phyloP scores from a whole-genome alignment of 371 early-diverging fungal genomes.

The Mortierella polycephala region DNA sequence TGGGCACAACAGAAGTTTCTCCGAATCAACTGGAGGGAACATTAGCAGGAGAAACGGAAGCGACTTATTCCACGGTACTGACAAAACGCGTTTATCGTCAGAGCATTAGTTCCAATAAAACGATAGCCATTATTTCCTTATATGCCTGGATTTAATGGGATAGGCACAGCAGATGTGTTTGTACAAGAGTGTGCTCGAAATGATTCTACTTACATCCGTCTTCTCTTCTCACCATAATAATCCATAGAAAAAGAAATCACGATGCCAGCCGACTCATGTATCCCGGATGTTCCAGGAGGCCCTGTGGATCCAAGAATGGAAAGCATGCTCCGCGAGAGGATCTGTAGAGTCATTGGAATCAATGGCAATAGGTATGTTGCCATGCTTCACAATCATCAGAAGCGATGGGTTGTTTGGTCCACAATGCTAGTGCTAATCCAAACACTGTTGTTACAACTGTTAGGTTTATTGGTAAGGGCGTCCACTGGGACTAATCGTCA shows the following conservation, averaged over 20 bases:
- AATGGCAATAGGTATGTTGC: constrained; percentile 42
- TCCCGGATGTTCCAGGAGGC: constrained; percentile 59
- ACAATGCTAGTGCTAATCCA: background rate
- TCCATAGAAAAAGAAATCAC: background rate
- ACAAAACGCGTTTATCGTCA: no score
- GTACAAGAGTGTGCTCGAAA: no score
- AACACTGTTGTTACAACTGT: background rate
- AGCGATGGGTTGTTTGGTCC: background rate
- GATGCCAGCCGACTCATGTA: constrained; percentile 56
- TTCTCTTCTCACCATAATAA: no score
- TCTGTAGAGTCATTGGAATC: constrained; percentile 45
- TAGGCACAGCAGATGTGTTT: no score
- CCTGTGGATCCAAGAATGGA: constrained; percentile 36
- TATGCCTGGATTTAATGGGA: no score
- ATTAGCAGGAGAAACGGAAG: no score
- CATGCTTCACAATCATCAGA: background rate
- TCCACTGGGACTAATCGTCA: background rate
- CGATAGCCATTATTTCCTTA: no score
- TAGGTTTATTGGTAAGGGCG: constrained; percentile 40
- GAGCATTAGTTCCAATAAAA: no score
- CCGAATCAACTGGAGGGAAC: no score
- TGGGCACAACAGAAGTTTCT: no score
- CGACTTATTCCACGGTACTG: no score
- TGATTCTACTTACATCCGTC: no score
- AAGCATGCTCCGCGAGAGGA: constrained; percentile 47